Evolutionary conservation across 2,329 filamentous ascomycete genomes (phyloP).

Genomic region (Lecanicillium sp.): DNA sequence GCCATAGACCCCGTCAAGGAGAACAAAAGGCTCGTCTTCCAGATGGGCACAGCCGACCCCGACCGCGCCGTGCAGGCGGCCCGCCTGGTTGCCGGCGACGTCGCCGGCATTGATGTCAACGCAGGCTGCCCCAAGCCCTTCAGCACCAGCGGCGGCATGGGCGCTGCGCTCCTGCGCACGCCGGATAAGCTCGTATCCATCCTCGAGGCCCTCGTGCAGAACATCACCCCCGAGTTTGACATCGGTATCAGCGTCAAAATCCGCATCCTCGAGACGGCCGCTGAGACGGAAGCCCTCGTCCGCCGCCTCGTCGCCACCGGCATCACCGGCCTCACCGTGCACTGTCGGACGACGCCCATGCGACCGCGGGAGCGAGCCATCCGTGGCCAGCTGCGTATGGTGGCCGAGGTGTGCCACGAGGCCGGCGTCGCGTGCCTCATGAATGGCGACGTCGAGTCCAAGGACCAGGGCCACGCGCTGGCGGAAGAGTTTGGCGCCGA

Average conservation of each 20-base stretch:
- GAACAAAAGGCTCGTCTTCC: conserved; percentile 72
- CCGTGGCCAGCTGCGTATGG: conserved; percentile 77
- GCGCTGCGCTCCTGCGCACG: conserved; percentile 78
- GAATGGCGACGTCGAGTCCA: conserved; percentile 83
- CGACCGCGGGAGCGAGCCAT: conserved; percentile 83
- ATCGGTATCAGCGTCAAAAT: conserved; percentile 98
- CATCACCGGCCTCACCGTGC: conserved; percentile 86
- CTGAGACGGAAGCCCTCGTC: conserved; percentile 72
- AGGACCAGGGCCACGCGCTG: conserved; percentile 65
- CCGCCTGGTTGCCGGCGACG: conserved; percentile 75
- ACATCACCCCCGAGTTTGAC: conserved; percentile 69
- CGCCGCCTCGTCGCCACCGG: conserved; percentile 74
- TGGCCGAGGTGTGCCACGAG: conserved; percentile 72
- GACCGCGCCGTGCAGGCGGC: conserved; percentile 79
- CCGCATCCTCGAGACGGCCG: conserved; percentile 70
- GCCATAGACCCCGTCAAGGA: conserved; percentile 75
- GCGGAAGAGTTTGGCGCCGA: conserved; percentile 78
- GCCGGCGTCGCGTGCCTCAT: conserved; percentile 88
- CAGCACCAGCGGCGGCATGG: conserved; percentile 90
- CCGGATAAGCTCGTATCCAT: conserved; percentile 82
- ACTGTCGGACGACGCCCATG: conserved; percentile 96
- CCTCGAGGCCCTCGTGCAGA: conserved; percentile 70
- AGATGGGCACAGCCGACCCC: conserved; percentile 83
- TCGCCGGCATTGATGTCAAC: conserved; percentile 93
- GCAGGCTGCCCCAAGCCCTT: conserved; percentile 98